Evolutionary conservation across 2,329 filamentous ascomycete species (phyloP).

Genomic region (Zymoseptoria crescenta): DNA sequence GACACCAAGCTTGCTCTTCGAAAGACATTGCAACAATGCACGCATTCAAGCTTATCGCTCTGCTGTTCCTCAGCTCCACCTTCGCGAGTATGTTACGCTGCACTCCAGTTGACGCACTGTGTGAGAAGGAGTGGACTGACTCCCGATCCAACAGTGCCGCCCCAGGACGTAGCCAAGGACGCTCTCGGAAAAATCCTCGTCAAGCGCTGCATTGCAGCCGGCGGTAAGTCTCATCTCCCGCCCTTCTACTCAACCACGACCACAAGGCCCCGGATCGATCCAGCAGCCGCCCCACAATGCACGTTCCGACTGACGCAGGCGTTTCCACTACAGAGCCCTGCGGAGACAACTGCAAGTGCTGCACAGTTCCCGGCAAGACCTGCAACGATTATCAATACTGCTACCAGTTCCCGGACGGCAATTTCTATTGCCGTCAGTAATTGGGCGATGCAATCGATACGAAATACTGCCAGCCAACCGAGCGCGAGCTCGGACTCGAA

Average conservation of each 20-base stretch:
- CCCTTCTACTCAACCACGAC: neutral
- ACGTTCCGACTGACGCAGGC: no score
- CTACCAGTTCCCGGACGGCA: no score
- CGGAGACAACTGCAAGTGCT: no score
- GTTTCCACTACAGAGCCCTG: no score
- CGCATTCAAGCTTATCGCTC: neutral
- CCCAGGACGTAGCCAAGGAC: neutral
- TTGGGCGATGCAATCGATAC: no score
- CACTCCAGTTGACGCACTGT: neutral
- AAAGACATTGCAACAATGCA: neutral
- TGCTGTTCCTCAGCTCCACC: neutral
- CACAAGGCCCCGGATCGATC: no score
- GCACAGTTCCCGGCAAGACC: no score
- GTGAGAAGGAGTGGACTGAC: neutral
- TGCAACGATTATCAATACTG: no score
- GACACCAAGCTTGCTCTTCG: neutral
- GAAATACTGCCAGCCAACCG: no score
- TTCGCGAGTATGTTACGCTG: neutral
- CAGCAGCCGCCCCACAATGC: no score
- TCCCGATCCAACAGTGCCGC: neutral
- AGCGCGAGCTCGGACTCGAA: no score
- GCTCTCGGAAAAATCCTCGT: neutral
- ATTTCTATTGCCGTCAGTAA: no score
- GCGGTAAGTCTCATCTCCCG: neutral
- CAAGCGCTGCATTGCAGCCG: neutral